Evolutionary conservation across 352 stramenopile species (phyloP), one percentile per base, ranked within the genome.

Genomic region (Globisporangium nagaii): DNA sequence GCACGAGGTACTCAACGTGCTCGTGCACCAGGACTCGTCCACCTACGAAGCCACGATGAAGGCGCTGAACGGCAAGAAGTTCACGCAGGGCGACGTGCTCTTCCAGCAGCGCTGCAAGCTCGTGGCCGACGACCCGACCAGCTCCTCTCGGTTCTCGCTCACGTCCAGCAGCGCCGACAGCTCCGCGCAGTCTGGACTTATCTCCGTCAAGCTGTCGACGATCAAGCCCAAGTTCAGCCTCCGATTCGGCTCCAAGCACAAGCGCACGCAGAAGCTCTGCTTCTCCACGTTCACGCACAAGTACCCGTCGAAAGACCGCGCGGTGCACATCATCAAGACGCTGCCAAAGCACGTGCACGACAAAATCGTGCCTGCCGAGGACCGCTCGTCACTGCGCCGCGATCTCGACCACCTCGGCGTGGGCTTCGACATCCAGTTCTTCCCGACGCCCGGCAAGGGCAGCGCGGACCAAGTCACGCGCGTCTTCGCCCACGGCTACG

Each of bases 301-400:
- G 53, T 79, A 79, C 51, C 51, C 65, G 30, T 50, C 36, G n/a
- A 58, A 79, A 12, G 58, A 76, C 32, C 76, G 70, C 7, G 76
- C 76, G 9, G 60, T 76, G 20, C 76, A 87, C 71, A 56, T 87
- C 20, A 81, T 83, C 60, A 84, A 84, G 65, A 84, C 73, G 15
- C 50, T 87, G 20, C 76, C 73, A 0, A 83, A 84, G 53, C 34
- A 70, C 12, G 47, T 68, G 13, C 76, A 77, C 27, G 69, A 78
- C 24, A 52, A 64, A 31, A 55, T 83, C 10, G 60, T 81, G 0
- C 40, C 64, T 0, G 60, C 54, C 24, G 32, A 63, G 2, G 68
- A 86, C 46, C 68, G 72, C 17, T 67, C 68, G 20, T 59, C 73
- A 20, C 45, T 85, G 24, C 66, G 69, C 0, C 63, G 66, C 20